Conservation (phyloP, 2,329 filamentous ascomycete genomes). For the Fusarium fujikuroi region DNA sequence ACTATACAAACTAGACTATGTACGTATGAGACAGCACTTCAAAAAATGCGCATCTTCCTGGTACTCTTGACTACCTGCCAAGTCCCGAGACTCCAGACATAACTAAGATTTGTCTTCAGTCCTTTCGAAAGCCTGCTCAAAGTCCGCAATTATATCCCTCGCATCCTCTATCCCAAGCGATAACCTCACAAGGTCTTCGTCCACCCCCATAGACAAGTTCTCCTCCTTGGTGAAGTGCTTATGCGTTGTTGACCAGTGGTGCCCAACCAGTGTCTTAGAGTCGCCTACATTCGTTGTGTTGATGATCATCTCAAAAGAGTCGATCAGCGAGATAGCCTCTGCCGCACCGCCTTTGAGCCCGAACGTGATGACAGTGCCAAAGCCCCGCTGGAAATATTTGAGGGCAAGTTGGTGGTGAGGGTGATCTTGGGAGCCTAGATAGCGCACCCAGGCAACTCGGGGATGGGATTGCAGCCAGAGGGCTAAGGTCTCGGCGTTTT, state of each 20-base stretch:
- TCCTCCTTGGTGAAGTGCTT: background rate
- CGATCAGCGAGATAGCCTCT: background rate
- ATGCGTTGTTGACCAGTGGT: background rate
- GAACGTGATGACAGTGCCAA: background rate
- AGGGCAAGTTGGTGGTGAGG: background rate
- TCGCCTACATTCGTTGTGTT: background rate
- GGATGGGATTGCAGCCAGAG: background rate
- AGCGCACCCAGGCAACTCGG: background rate
- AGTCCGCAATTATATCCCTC: background rate
- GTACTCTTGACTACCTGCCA: accelerated
- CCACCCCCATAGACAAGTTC: background rate
- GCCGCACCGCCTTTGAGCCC: background rate
- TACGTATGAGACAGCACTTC: background rate
- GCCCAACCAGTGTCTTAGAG: background rate
- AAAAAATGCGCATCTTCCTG: accelerated
- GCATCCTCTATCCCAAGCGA: background rate
- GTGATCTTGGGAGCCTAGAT: background rate
- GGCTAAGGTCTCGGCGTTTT: background rate
- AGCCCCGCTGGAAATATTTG: background rate
- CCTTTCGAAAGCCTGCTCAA: background rate
- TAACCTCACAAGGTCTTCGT: background rate
- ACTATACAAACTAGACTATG: background rate
- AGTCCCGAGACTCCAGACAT: accelerated
- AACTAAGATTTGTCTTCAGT: background rate
- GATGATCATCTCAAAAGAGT: background rate